These are phyloP conservation scores for Aspergillus quadricinctus DNA, from an alignment of 2,329 filamentous ascomycete species.

Conservation along the genomic window DNA sequence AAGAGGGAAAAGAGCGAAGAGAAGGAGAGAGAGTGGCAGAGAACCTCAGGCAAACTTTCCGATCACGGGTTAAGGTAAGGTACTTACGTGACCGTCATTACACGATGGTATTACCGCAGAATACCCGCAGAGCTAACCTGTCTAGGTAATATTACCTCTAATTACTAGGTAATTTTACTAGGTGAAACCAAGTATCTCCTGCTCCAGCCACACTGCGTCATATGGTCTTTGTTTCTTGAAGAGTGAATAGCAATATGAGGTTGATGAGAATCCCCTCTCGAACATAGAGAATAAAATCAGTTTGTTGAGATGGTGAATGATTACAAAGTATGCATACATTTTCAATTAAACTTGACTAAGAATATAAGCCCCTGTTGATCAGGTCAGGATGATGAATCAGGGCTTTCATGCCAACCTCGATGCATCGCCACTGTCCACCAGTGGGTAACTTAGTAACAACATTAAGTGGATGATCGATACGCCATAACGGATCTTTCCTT, in stretches of 20 bases:
- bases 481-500: neutral
- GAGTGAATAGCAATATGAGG: neutral
- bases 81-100: neutral
- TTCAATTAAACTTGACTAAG: neutral
- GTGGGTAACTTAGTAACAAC: neutral
- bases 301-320: neutral
- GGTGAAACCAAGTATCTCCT: neutral
- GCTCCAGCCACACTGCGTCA: neutral
- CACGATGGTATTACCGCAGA: neutral
- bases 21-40: slow-evolving; percentile 3
- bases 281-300: neutral
- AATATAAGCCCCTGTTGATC: neutral
- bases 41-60: neutral
- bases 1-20: slow-evolving; percentile 8
- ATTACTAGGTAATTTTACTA: no score
- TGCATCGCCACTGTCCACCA: neutral
- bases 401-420: neutral
- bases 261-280: neutral
- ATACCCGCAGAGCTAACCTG: neutral
- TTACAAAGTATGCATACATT: neutral
- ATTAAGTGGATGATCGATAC: neutral
- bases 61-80: no score
- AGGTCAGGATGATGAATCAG: neutral
- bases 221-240: neutral
- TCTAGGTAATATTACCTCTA: neutral